Conservation (phyloP, 2,329 filamentous ascomycete species). For the Aspergillus ibericus region DNA sequence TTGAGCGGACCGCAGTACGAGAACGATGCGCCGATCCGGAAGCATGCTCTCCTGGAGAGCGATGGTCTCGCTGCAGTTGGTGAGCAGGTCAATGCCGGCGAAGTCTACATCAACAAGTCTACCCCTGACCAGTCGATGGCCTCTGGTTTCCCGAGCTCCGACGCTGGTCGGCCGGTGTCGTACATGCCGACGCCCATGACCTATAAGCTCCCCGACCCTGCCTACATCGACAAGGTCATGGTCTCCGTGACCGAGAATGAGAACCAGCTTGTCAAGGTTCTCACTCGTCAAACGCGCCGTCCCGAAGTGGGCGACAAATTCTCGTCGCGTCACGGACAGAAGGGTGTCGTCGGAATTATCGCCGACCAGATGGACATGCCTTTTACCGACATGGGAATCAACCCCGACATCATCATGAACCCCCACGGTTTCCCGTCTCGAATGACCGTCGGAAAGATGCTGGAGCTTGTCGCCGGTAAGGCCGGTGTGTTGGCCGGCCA, state of each 20-base stretch:
- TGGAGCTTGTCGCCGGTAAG: slow-evolving; percentile 93
- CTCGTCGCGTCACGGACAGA: slow-evolving; percentile 96
- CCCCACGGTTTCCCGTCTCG: slow-evolving; percentile 98
- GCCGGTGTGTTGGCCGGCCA: slow-evolving; percentile 83
- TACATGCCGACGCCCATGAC: slow-evolving; percentile 52
- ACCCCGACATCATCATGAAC: slow-evolving; percentile 99
- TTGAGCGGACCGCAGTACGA: slow-evolving; percentile 66
- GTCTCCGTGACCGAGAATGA: slow-evolving; percentile 86
- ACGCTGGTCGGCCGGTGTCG: slow-evolving; percentile 53
- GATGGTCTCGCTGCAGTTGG: slow-evolving; percentile 90
- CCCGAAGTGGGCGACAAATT: slow-evolving; percentile 98
- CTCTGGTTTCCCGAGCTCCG: slow-evolving; percentile 61
- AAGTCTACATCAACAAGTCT: slow-evolving; percentile 89
- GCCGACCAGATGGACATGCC: slow-evolving; percentile 96
- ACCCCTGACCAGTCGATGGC: slow-evolving; percentile 76
- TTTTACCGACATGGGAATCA: slow-evolving; percentile 85
- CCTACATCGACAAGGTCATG: slow-evolving; percentile 96
- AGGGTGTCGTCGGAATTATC: slow-evolving; percentile 95
- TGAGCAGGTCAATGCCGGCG: slow-evolving; percentile 71
- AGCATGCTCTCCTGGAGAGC: slow-evolving; percentile 72
- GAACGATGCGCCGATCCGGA: slow-evolving; percentile 60
- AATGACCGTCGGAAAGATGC: slow-evolving; percentile 98
- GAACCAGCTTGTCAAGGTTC: slow-evolving; percentile 84
- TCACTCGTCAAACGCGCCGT: slow-evolving; percentile 91
- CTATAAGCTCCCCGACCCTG: slow-evolving; percentile 80